A percentile compares a stretch with the other conserved stretches of the same genome.
Evolutionary conservation across 345 rosid species (phyloP).

Genomic region (Salix dunnii): DNA sequence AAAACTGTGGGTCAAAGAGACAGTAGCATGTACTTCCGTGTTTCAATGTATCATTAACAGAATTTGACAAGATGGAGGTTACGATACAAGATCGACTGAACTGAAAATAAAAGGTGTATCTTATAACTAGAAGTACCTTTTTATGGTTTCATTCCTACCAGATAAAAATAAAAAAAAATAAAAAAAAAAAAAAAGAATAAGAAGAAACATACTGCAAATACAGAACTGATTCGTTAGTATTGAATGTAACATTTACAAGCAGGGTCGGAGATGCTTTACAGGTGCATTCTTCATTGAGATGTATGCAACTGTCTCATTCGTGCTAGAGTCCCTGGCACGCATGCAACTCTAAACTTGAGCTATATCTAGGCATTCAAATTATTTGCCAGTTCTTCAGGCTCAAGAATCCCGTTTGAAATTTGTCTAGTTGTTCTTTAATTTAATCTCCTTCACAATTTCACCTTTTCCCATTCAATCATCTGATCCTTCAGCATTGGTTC

Average conservation of each 20-base stretch:
- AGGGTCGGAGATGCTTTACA: conserved; percentile 20
- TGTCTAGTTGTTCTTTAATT: background rate
- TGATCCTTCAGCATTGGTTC: conserved; percentile 2
- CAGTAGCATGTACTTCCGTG: background rate
- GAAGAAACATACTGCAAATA: background rate
- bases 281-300: conserved; percentile 11
- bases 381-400: conserved; percentile 16
- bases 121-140: background rate
- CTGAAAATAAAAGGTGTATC: background rate
- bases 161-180: too few relatives aligned
- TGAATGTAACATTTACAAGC: conserved; percentile 22
- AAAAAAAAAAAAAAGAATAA: background rate
- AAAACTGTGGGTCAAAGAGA: background rate
- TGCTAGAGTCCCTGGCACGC: background rate
- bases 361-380: conserved; percentile 13
- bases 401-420: background rate
- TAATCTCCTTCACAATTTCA: background rate
- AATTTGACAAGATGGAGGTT: background rate
- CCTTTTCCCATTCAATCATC: conserved; percentile 7
- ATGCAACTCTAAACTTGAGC: background rate
- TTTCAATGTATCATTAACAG: background rate
- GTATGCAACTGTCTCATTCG: background rate
- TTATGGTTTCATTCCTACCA: background rate
- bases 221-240: conserved; percentile 1
- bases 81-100: background rate